A percentile compares a stretch with the other conserved stretches of the same genome.
phyloP scores from a whole-genome alignment of 2,329 filamentous ascomycete genomes.

The Fusarium aywerte region DNA sequence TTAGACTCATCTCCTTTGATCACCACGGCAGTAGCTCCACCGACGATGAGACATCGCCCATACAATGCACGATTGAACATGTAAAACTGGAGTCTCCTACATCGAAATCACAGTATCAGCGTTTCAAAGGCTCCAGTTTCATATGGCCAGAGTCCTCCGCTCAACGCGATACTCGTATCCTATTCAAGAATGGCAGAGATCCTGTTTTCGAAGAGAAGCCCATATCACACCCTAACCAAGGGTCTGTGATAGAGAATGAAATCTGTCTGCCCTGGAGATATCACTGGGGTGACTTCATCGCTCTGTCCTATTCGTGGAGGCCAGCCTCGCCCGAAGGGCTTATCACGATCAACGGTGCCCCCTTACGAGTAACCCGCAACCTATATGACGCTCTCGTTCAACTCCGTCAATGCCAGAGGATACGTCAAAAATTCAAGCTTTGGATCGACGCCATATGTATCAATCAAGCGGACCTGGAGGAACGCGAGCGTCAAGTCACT shows the following conservation, averaged over 20 bases:
- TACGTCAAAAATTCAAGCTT: conserved; percentile 7
- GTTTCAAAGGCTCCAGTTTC: not conserved
- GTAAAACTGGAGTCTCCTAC: not conserved
- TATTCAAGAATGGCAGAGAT: not conserved
- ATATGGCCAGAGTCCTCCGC: not conserved
- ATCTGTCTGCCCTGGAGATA: not conserved
- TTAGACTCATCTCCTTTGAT: not conserved
- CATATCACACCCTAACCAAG: not conserved
- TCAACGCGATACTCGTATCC: not conserved
- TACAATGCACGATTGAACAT: not conserved
- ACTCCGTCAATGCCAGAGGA: not conserved
- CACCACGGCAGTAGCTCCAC: not conserved
- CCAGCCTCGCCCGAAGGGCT: not conserved
- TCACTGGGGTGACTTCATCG: conserved; percentile 11
- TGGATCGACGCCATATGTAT: conserved; percentile 9
- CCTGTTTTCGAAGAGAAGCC: accelerated
- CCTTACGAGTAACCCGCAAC: not conserved
- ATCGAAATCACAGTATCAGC: accelerated
- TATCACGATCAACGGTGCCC: not conserved
- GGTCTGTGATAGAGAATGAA: not conserved
- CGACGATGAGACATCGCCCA: not conserved
- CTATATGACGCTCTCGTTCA: not conserved
- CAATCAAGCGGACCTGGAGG: not conserved
- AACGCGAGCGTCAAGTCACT: not conserved
- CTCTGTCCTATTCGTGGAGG: conserved; percentile 2